These are phyloP conservation scores for Cinnamomum micranthum DNA, from an alignment of 164 flowering plant species.

Conservation along the genomic window DNA sequence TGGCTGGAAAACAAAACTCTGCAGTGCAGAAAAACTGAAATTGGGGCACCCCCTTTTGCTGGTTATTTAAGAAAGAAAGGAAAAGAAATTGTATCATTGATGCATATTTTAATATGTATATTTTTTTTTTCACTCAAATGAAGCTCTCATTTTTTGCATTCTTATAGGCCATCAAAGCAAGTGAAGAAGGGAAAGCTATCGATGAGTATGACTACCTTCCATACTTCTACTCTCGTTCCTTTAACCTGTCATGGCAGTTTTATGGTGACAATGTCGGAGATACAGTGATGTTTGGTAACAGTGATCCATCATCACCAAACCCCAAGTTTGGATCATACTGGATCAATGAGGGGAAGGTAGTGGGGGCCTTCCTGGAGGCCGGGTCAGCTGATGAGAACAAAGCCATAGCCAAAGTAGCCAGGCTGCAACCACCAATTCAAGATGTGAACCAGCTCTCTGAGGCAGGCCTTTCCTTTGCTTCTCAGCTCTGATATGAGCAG, in stretches of 20 bases:
- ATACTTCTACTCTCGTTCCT: slow-evolving; percentile 88
- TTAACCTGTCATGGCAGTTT: slow-evolving; percentile 95
- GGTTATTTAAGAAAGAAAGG: not conserved
- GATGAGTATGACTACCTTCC: slow-evolving; percentile 94
- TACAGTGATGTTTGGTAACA: slow-evolving; percentile 78
- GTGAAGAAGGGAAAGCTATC: slow-evolving; percentile 67
- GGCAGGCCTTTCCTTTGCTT: slow-evolving; percentile 78
- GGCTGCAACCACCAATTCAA: slow-evolving; percentile 63
- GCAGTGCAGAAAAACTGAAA: not conserved
- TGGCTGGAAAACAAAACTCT: not conserved
- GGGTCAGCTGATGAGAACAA: slow-evolving; percentile 94
- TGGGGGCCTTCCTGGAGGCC: slow-evolving; percentile 92
- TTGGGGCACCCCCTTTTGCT: not conserved
- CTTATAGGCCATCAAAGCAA: slow-evolving; percentile 77
- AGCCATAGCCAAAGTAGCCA: slow-evolving; percentile 90
- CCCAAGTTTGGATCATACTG: slow-evolving; percentile 93
- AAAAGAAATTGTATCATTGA: too few species aligned
- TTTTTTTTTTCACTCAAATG: not conserved
- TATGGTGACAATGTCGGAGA: slow-evolving; percentile 98
- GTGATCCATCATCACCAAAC: slow-evolving; percentile 49
- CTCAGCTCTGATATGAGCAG: slow-evolving; percentile 44
- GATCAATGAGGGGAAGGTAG: slow-evolving; percentile 84
- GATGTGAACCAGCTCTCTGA: slow-evolving; percentile 46
- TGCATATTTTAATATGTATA: not conserved
- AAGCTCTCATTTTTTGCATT: not conserved